A percentile compares a stretch with the other conserved stretches of the same genome.
Evolutionary conservation across 305 asterid species (phyloP).

Genomic region (Caryopteris hybrid): DNA sequence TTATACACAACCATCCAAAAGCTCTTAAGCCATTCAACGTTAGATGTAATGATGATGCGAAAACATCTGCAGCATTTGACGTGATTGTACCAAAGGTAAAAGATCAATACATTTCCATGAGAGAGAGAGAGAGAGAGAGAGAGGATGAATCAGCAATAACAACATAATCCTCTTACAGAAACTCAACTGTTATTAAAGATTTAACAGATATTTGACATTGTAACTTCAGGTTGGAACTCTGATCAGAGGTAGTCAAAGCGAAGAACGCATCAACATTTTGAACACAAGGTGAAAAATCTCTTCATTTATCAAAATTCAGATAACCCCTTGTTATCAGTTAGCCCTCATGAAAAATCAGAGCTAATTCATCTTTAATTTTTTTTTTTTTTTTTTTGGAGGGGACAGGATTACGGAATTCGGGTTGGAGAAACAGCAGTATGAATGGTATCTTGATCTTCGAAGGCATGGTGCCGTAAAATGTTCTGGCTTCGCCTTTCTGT

Average conservation of each 20-base stretch:
- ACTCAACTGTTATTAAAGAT: not conserved
- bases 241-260: constrained; percentile 80
- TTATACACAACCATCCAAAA: constrained; percentile 71
- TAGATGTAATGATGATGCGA: constrained; percentile 60
- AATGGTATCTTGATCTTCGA: constrained; percentile 85
- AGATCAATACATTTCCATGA: not conserved
- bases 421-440: constrained; percentile 47
- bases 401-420: constrained; percentile 65
- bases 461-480: constrained; percentile 61
- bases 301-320: not conserved
- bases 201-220: not conserved
- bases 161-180: not conserved
- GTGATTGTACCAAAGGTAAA: constrained; percentile 74
- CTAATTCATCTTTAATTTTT: not conserved
- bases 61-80: constrained; percentile 72
- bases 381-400: too few species aligned
- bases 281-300: constrained; percentile 43
- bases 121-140: too few species aligned
- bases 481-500: constrained; percentile 58
- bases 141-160: too few species aligned
- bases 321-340: not conserved
- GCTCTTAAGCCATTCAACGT: constrained; percentile 56
- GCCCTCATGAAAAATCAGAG: not conserved
- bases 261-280: constrained; percentile 56
- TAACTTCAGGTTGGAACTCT: constrained; percentile 63